Evolutionary conservation across 345 rosid species (phyloP).

Genomic region (Aquilaria sinensis): DNA sequence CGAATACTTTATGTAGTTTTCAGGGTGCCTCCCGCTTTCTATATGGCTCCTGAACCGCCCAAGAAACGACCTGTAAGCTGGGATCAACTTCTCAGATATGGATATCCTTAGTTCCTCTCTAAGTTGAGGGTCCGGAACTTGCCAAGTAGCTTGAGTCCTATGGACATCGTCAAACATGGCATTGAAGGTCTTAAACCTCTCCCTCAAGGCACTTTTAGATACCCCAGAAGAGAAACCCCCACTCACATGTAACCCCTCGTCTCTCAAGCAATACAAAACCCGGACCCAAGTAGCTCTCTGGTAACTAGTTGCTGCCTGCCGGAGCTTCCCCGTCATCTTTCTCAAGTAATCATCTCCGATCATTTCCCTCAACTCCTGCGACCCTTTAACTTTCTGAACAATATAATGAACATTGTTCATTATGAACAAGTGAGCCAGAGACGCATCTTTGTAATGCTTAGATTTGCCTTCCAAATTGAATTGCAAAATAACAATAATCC

Average conservation of each 20-base stretch:
- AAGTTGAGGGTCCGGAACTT: slow-evolving; percentile 74
- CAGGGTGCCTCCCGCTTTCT: slow-evolving; percentile 93
- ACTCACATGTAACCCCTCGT: slow-evolving; percentile 83
- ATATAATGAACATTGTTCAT: slow-evolving; percentile 95
- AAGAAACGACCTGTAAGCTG: slow-evolving; percentile 89
- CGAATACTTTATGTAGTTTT: slow-evolving; percentile 81
- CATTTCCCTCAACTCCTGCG: slow-evolving; percentile 81
- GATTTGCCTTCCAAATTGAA: slow-evolving; percentile 86
- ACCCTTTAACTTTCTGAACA: slow-evolving; percentile 78
- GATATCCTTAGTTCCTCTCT: slow-evolving; percentile 91
- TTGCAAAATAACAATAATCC: slow-evolving; percentile 82
- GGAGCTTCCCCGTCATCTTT: slow-evolving; percentile 65
- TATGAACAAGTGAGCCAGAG: slow-evolving; percentile 69
- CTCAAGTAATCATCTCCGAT: slow-evolving; percentile 77
- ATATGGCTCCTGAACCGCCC: slow-evolving; percentile 90
- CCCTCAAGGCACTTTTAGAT: slow-evolving; percentile 69
- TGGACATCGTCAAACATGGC: slow-evolving; percentile 92
- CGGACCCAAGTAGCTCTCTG: slow-evolving; percentile 89
- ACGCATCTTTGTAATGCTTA: slow-evolving; percentile 65
- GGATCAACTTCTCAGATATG: slow-evolving; percentile 71
- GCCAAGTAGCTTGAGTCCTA: slow-evolving; percentile 74
- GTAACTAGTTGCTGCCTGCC: slow-evolving; percentile 74
- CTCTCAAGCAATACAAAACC: slow-evolving; percentile 73
- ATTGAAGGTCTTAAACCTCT: slow-evolving; percentile 89
- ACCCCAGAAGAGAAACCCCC: slow-evolving; percentile 91